Percentiles rank a stretch among this genome's conserved stretches.
Conservation (phyloP, 1,139 yeast species). For the Hansenula sp. region DNA sequence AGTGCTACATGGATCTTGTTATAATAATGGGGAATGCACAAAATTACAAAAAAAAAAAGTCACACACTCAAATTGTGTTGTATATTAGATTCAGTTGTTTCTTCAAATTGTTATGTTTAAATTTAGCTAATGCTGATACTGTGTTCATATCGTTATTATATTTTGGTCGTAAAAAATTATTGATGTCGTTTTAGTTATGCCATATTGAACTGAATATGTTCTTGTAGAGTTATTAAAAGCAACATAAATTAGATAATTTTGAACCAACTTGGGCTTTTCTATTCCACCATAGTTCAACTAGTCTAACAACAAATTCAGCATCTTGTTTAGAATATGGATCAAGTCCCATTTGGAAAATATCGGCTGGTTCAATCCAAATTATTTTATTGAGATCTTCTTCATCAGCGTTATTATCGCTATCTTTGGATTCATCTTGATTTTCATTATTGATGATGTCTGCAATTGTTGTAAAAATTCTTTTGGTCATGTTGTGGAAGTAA, state of each 20-base stretch:
- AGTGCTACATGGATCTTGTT: conserved; percentile 72
- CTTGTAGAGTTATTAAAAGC: conserved; percentile 18
- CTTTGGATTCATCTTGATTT: conserved; percentile 6
- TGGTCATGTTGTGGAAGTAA: conserved; percentile 51
- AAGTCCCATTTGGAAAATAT: conserved; percentile 66
- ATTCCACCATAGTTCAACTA: conserved; percentile 58
- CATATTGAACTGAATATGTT: conserved; percentile 4
- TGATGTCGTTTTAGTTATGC: too few relatives aligned
- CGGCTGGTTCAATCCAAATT: conserved; percentile 38
- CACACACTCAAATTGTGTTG: too few relatives aligned
- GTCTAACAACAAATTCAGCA: conserved; percentile 47
- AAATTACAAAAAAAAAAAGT: too few relatives aligned
- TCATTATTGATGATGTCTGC: conserved; percentile 25
- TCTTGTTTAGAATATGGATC: conserved; percentile 67
- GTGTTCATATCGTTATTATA: not conserved
- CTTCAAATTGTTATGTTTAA: too few relatives aligned
- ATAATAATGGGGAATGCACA: too few relatives aligned
- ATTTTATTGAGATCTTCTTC: conserved; percentile 6
- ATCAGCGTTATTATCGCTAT: conserved; percentile 3
- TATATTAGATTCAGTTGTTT: too few relatives aligned
- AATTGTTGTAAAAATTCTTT: conserved; percentile 27
- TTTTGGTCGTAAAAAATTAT: conserved; percentile 17
- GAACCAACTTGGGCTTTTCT: conserved; percentile 33
- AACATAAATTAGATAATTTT: conserved; percentile 30
- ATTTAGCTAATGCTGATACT: too few relatives aligned